A percentile compares a stretch with the other conserved stretches of the same genome.
Evolutionary conservation across 179 eudicot genomes (phyloP).

Genomic region (Drosera spatulata): DNA sequence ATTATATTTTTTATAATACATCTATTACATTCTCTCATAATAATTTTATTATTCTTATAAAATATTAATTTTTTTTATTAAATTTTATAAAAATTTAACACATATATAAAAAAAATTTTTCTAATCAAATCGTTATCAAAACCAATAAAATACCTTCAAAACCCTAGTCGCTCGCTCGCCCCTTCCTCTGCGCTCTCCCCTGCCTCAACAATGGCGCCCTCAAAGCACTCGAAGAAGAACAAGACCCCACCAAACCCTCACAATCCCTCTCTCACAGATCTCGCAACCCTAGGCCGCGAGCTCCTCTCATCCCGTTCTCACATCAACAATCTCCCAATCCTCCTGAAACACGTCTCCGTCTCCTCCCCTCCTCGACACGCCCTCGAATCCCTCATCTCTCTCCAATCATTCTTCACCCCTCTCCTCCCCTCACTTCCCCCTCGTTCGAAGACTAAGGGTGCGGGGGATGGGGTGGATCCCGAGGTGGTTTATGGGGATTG

Average conservation of each 20-base stretch:
- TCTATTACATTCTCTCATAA: too few relatives aligned
- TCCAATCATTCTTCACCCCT: constrained; percentile 74
- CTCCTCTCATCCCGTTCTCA: constrained; percentile 58
- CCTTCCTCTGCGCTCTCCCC: not conserved
- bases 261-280: constrained; percentile 25
- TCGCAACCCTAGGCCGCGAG: constrained; percentile 52
- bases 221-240: constrained; percentile 11
- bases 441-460: constrained; percentile 8
- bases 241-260: constrained; percentile 8
- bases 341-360: constrained; percentile 43
- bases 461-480: constrained; percentile 21
- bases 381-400: constrained; percentile 69
- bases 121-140: too few relatives aligned
- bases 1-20: too few relatives aligned
- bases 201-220: constrained; percentile 27
- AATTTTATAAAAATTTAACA: too few relatives aligned
- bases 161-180: not conserved
- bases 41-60: too few relatives aligned
- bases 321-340: constrained; percentile 67
- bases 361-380: constrained; percentile 42
- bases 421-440: constrained; percentile 45
- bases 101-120: too few relatives aligned
- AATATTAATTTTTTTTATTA: too few relatives aligned
- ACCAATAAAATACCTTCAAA: too few relatives aligned
- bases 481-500: constrained; percentile 63